A percentile compares a stretch with the other conserved stretches of the same genome.
These are phyloP conservation scores for Cryptococcus sp. DNA, from an alignment of 1,284 basidiomycete species.

Conservation along the genomic window DNA sequence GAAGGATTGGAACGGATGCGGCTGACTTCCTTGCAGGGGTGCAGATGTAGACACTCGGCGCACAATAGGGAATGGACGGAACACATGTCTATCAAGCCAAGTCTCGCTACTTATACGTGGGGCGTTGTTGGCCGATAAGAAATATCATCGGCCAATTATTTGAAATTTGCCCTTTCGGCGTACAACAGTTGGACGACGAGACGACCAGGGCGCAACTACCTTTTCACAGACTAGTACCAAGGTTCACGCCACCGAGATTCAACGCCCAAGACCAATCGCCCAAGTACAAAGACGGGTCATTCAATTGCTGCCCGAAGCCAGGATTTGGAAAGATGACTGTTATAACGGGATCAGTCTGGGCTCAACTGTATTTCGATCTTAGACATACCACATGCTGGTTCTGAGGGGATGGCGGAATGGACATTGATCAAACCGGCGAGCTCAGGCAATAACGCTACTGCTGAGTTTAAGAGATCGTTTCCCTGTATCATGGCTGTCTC, in stretches of 20 bases:
- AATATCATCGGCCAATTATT: not conserved
- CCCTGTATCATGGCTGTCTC: conserved; percentile 10
- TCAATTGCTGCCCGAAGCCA: conserved; percentile 1
- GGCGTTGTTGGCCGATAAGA: not conserved
- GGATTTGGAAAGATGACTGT: not conserved
- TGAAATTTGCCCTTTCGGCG: not conserved
- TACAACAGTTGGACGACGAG: too few relatives aligned
- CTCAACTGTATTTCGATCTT: too few relatives aligned
- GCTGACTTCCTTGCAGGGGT: too few relatives aligned
- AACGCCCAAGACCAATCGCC: conserved; percentile 7
- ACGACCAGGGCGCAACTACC: not conserved
- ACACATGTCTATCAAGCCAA: too few relatives aligned
- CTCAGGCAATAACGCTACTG: conserved; percentile 3
- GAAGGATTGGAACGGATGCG: not conserved
- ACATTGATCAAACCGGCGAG: not conserved
- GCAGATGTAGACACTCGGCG: too few relatives aligned
- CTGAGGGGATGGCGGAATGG: not conserved
- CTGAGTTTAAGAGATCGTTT: conserved; percentile 5
- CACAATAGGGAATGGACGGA: too few relatives aligned
- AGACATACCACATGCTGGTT: not conserved
- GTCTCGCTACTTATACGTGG: too few relatives aligned
- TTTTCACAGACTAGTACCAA: not conserved
- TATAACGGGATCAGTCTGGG: not conserved
- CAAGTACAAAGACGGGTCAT: not conserved
- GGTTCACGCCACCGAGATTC: conserved; percentile 1